These are phyloP conservation scores for Albatrellus ellisii DNA, from an alignment of 768 basidiomycete genomes.

Conservation along the genomic window DNA sequence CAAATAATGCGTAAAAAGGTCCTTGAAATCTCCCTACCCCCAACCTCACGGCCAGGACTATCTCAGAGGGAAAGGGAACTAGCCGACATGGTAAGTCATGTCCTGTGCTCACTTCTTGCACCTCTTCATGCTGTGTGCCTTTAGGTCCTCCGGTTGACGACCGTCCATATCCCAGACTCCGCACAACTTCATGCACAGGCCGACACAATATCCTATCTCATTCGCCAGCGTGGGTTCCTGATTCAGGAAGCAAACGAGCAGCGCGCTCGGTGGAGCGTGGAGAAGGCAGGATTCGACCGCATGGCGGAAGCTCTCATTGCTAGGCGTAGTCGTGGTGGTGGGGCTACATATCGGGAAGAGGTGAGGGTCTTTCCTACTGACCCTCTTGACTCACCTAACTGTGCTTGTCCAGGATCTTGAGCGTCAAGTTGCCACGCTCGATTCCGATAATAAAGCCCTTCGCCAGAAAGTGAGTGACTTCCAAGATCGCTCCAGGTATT, in stretches of 20 bases:
- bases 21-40: slow-evolving; percentile 27
- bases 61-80: slow-evolving; percentile 33
- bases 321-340: slow-evolving; percentile 29
- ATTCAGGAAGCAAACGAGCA: slow-evolving; percentile 41
- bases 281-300: slow-evolving; percentile 51
- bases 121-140: slow-evolving; percentile 1
- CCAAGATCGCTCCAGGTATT: not conserved
- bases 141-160: slow-evolving; percentile 37
- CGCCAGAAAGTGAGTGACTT: slow-evolving; percentile 45
- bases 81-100: slow-evolving; percentile 42
- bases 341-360: slow-evolving; percentile 27
- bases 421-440: slow-evolving; percentile 32
- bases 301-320: slow-evolving; percentile 53
- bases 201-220: slow-evolving; percentile 41
- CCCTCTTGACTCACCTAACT: slow-evolving; percentile 5
- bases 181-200: slow-evolving; percentile 45
- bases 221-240: slow-evolving; percentile 45
- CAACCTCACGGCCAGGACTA: slow-evolving; percentile 14
- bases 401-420: slow-evolving; percentile 40
- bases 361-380: slow-evolving; percentile 20
- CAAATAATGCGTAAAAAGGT: slow-evolving; percentile 33
- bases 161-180: slow-evolving; percentile 24
- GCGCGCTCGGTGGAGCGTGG: slow-evolving; percentile 44
- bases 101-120: slow-evolving; percentile 2
- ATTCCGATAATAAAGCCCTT: slow-evolving; percentile 48